Evolutionary conservation across 2,329 filamentous ascomycete species (phyloP).

Genomic region (Alternaria gansuensis): DNA sequence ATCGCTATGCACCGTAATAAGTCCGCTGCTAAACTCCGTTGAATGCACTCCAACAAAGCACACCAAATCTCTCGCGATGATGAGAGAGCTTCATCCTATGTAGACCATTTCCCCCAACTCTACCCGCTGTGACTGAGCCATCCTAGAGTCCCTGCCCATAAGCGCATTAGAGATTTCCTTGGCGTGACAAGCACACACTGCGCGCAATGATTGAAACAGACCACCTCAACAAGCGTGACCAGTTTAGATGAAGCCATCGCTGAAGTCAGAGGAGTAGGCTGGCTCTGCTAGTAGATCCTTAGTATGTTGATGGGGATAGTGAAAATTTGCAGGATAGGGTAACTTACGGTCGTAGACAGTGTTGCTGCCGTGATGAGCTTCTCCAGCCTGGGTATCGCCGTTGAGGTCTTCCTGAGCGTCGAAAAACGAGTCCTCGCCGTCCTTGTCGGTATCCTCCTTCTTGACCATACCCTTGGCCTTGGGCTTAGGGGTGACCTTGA

Average conservation of each 20-base stretch:
- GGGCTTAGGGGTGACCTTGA: conserved; percentile 11
- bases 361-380: background rate
- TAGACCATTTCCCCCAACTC: conserved; percentile 12
- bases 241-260: background rate
- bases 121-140: conserved; percentile 21
- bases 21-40: background rate
- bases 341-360: conserved; percentile 8
- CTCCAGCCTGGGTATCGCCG: background rate
- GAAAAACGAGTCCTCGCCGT: conserved; percentile 14
- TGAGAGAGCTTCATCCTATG: background rate
- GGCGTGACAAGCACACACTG: conserved; percentile 18
- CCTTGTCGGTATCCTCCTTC: background rate
- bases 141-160: conserved; percentile 18
- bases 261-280: conserved; percentile 6
- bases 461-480: conserved; percentile 6
- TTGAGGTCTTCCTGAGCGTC: conserved; percentile 15
- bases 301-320: background rate
- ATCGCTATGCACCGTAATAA: background rate
- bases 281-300: background rate
- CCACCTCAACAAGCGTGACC: background rate
- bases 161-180: conserved; percentile 22
- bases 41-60: background rate
- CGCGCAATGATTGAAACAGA: conserved; percentile 2
- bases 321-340: background rate
- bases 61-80: background rate